These are phyloP conservation scores for Cladorrhinum samala DNA, from an alignment of 495 filamentous ascomycete species.

Conservation along the genomic window DNA sequence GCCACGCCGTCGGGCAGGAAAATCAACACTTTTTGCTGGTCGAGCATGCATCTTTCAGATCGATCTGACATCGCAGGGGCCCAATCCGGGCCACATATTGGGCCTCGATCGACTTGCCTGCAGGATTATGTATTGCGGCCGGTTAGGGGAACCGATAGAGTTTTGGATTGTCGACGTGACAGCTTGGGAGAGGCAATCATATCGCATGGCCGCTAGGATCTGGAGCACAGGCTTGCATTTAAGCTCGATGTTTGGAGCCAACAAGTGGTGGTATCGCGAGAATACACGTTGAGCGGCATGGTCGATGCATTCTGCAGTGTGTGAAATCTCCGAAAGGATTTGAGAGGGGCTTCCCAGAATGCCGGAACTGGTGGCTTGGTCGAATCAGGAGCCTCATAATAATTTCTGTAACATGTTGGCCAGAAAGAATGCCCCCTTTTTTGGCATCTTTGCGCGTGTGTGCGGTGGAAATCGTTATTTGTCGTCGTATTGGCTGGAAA, in stretches of 20 bases:
- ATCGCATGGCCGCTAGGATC: conserved; percentile 6
- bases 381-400: too few species aligned
- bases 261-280: neutral
- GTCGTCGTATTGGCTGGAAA: too few species aligned
- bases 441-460: neutral
- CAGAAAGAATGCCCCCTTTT: neutral
- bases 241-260: conserved; percentile 8
- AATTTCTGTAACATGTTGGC: too few species aligned
- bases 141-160: conserved; percentile 5
- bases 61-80: conserved; percentile 13
- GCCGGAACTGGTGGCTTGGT: conserved; percentile 17
- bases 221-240: too few species aligned
- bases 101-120: conserved; percentile 16
- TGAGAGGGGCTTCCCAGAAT: conserved; percentile 8
- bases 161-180: conserved; percentile 10
- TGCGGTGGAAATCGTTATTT: too few species aligned
- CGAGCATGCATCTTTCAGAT: conserved; percentile 16
- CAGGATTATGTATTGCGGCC: conserved; percentile 16
- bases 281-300: neutral
- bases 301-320: conserved; percentile 7
- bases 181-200: conserved; percentile 5
- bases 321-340: conserved; percentile 4
- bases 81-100: conserved; percentile 17
- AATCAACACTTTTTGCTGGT: conserved; percentile 13
- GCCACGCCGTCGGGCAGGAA: conserved; percentile 24